These are phyloP conservation scores for Telopea speciosissima DNA, from an alignment of 177 flowering plant genomes.

Conservation along the genomic window DNA sequence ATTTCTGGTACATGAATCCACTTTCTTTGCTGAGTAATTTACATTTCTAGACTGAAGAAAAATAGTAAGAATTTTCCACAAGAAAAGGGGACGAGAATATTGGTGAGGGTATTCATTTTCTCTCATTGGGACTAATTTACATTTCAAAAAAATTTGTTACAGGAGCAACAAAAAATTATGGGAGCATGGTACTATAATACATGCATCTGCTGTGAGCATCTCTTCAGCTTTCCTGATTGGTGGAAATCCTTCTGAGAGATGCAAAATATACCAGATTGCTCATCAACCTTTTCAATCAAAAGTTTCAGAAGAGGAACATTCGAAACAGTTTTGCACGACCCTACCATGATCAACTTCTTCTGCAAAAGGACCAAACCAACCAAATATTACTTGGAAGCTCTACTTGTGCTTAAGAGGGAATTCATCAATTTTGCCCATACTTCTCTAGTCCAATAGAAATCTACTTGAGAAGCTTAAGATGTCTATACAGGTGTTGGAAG, in stretches of 20 bases:
- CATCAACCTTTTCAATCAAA: conserved; percentile 76
- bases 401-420: background rate
- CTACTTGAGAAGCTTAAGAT: background rate
- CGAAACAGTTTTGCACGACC: conserved; percentile 75
- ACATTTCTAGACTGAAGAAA: background rate
- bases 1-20: no score
- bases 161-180: background rate
- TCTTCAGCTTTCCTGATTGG: conserved; percentile 31
- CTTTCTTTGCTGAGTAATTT: no score
- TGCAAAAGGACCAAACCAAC: conserved; percentile 25
- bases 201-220: conserved; percentile 46
- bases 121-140: background rate
- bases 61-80: background rate
- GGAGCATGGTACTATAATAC: conserved; percentile 8
- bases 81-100: background rate
- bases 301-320: conserved; percentile 81
- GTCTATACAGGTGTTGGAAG: background rate
- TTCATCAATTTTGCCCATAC: background rate
- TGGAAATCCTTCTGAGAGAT: conserved; percentile 46
- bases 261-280: conserved; percentile 55
- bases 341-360: conserved; percentile 97
- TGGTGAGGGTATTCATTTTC: background rate
- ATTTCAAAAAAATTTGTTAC: background rate
- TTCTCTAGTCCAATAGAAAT: no score
- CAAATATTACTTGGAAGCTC: background rate